Evolutionary conservation across 768 basidiomycete genomes (phyloP), one percentile per base, ranked within the genome.

Genomic region (Boletus reticulatus): DNA sequence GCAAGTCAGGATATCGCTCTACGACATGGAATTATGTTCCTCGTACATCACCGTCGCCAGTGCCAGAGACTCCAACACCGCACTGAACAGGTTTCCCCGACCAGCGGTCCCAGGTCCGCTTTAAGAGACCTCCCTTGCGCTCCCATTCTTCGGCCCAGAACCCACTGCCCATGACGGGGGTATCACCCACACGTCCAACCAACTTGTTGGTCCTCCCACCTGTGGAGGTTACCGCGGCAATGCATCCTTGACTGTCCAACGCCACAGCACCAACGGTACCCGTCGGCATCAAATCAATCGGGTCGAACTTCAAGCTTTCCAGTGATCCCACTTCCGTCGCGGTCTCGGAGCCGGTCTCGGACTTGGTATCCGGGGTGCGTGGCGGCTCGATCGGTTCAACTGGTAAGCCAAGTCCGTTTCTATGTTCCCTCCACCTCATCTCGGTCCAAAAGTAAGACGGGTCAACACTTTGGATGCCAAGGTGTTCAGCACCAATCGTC

Each of bases 131-230:
- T 65, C 57, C 70, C 59, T 60, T 70, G 53, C 55, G 70, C 52
- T 56, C 57, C 90, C 91, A 93, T 70, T 90, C 84, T 62, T 89
- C 89, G 10, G 89, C 88, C 89, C 89, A 93, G 71, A 86, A 93
- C 0, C 91, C 92, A 13, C 81, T 74, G 5, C 87, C 89, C 82
- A 88, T 85, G 29, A 79, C 68, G 0, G 91, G 90, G 1, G 92
- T 93, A 62, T 92, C 92, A 4, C 91, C 90, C n/a, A 93, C 75
- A 6, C 91, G 79, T 8, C 91, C 91, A 17, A 84, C 86, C 10
- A 91, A 77, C 68, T 94, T 94, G 71, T 94, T 94, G 37, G 89
- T 93, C 45, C 75, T 76, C 1, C 92, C 91, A 36, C 92, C 92
- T 0, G 91, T 94, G 1, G 90, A 92, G 1, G 92, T 93, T 17